These are phyloP conservation scores for Rhizophagus sp. DNA, from an alignment of 192 early-diverging fungal genomes.

Conservation along the genomic window DNA sequence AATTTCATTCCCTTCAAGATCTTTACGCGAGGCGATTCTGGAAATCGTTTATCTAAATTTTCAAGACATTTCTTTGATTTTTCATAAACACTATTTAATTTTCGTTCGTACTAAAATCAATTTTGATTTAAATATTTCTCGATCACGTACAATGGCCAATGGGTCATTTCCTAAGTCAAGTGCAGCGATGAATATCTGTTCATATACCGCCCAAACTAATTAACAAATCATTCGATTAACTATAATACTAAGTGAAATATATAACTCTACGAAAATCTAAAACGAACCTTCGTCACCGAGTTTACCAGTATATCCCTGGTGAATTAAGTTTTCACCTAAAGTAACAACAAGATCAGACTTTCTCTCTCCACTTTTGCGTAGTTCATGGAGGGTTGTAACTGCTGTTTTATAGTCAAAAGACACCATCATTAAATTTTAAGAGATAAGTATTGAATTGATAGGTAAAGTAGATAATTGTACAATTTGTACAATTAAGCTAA, in stretches of 20 bases:
- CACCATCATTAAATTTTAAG: not conserved
- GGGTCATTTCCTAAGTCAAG: slow-evolving; percentile 73
- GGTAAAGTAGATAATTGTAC: not conserved
- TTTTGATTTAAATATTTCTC: not conserved
- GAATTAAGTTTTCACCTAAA: slow-evolving; percentile 40
- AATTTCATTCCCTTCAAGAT: slow-evolving; percentile 75
- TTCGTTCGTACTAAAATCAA: not conserved
- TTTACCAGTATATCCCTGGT: slow-evolving; percentile 35
- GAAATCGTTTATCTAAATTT: slow-evolving; percentile 64
- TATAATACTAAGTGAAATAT: not conserved
- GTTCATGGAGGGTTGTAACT: slow-evolving; percentile 45
- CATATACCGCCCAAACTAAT: slow-evolving; percentile 71
- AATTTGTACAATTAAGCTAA: not conserved
- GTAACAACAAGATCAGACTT: slow-evolving; percentile 48
- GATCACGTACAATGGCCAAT: slow-evolving; percentile 53
- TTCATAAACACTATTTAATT: not conserved
- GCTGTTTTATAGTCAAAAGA: slow-evolving; percentile 23
- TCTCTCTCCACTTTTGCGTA: slow-evolving; percentile 46
- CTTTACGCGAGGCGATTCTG: slow-evolving; percentile 67
- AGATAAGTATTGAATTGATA: not conserved
- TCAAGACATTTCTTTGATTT: slow-evolving; percentile 53
- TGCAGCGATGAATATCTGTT: slow-evolving; percentile 81
- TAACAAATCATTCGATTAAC: not conserved
- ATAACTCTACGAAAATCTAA: not conserved
- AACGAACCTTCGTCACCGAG: slow-evolving; percentile 47